Percentiles rank a stretch among this genome's conserved stretches.
phyloP scores from a whole-genome alignment of 2,329 filamentous ascomycete species.

The Aureobasidium sp. region DNA sequence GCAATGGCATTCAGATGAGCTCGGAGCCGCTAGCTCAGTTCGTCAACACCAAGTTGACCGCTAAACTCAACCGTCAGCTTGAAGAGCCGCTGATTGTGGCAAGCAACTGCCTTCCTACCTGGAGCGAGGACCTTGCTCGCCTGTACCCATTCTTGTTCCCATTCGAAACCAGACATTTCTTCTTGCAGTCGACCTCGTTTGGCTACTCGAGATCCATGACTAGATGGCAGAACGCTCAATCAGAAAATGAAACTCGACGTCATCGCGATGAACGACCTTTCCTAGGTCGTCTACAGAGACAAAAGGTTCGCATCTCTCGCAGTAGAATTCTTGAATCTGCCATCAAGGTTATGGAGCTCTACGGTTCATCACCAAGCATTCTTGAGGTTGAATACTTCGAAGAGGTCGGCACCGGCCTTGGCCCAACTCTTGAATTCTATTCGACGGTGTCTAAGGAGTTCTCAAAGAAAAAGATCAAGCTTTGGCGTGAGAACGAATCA shows the following conservation, averaged over 20 bases:
- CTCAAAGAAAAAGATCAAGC: constrained; percentile 90
- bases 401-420: constrained; percentile 91
- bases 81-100: constrained; percentile 96
- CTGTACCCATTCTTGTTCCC: constrained; percentile 96
- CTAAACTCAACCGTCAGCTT: constrained; percentile 91
- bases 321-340: constrained; percentile 94
- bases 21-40: constrained; percentile 86
- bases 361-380: constrained; percentile 92
- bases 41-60: constrained; percentile 96
- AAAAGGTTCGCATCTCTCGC: constrained; percentile 96
- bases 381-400: constrained; percentile 98
- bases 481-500: constrained; percentile 89
- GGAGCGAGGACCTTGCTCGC: constrained; percentile 91
- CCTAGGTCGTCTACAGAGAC: constrained; percentile 81
- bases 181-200: constrained; percentile 96
- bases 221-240: constrained; percentile 89
- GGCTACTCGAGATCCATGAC: constrained; percentile 97
- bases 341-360: constrained; percentile 97
- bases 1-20: constrained; percentile 59
- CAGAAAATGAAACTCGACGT: constrained; percentile 70
- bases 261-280: constrained; percentile 84
- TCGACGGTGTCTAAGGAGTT: constrained; percentile 96
- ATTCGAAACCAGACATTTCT: constrained; percentile 93
- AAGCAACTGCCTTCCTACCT: constrained; percentile 89
- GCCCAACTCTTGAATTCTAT: constrained; percentile 95